Conservation (phyloP, 345 rosid genomes). For the Eutrema japonicum region DNA sequence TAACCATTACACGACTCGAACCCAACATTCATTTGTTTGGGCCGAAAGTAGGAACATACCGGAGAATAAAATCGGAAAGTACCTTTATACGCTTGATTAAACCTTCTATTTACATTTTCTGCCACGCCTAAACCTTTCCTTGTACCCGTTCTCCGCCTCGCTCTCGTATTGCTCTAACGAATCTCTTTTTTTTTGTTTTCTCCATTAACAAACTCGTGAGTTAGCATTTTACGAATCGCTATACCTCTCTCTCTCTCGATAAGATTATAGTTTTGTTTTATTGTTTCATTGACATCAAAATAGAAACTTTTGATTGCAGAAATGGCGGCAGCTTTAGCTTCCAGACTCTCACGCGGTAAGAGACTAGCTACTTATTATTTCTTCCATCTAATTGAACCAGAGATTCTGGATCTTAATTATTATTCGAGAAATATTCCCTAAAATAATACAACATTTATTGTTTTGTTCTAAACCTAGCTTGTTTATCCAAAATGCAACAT, state of each 20-base stretch:
- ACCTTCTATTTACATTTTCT: slow-evolving; percentile 1
- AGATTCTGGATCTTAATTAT: not conserved
- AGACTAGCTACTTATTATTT: not conserved
- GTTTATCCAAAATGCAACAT: not conserved
- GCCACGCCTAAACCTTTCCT: slow-evolving; percentile 39
- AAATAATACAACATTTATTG: no score
- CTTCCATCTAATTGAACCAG: not conserved
- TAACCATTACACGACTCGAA: not conserved
- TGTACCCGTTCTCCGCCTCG: not conserved
- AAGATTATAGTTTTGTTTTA: not conserved
- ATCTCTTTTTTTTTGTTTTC: not conserved
- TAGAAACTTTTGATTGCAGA: slow-evolving; percentile 13
- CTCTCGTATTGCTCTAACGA: not conserved
- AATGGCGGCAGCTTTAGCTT: slow-evolving; percentile 46
- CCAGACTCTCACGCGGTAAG: slow-evolving; percentile 42
- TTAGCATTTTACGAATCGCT: not conserved
- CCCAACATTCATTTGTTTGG: slow-evolving; percentile 26
- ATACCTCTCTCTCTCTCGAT: not conserved
- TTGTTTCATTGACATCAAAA: not conserved
- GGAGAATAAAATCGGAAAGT: not conserved
- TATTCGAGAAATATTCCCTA: no score
- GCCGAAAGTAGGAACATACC: slow-evolving; percentile 24
- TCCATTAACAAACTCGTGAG: slow-evolving; percentile 1
- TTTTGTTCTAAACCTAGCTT: no score
- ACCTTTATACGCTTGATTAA: slow-evolving; percentile 13